Evolutionary conservation across 2,329 filamentous ascomycete genomes (phyloP).

Genomic region (Kalmusia sp.): DNA sequence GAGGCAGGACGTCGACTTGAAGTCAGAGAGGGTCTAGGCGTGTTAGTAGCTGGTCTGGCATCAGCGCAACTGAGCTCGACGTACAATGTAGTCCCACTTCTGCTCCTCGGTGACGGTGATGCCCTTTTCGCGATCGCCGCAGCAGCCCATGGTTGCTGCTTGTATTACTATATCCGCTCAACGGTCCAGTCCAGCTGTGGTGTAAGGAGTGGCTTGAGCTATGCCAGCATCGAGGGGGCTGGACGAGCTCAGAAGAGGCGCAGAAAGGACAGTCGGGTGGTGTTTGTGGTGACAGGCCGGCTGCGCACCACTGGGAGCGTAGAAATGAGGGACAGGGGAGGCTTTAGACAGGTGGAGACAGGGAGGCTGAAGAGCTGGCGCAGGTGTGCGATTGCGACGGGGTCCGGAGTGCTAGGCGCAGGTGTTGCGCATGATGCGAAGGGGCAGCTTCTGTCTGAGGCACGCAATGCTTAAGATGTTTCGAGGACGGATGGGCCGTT

Average conservation of each 20-base stretch:
- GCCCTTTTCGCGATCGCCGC: constrained; percentile 47
- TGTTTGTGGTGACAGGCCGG: constrained; percentile 46
- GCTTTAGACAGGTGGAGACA: constrained; percentile 26
- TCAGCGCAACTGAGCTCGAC: constrained; percentile 42
- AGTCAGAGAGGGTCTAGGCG: constrained; percentile 67
- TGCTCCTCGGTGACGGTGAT: constrained; percentile 52
- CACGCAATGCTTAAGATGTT: constrained; percentile 33
- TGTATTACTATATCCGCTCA: constrained; percentile 46
- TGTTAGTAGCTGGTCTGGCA: constrained; percentile 24
- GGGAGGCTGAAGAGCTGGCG: constrained; percentile 18
- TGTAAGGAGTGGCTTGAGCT: constrained; percentile 40
- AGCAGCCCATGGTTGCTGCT: constrained; percentile 40
- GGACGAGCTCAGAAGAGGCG: constrained; percentile 15
- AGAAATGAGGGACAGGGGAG: constrained; percentile 37
- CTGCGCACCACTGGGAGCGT: constrained; percentile 43
- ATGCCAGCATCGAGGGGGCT: constrained; percentile 34
- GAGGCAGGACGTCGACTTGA: constrained; percentile 81
- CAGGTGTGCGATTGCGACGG: constrained; percentile 18
- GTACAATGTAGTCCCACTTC: constrained; percentile 90
- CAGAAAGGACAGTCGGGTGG: constrained; percentile 12
- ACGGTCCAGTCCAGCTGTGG: constrained; percentile 48
- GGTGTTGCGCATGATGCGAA: constrained; percentile 40
- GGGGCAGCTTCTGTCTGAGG: constrained; percentile 41
- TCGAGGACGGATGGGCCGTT: constrained; percentile 28
- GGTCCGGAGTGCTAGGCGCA: constrained; percentile 24